Percentiles rank a stretch among this genome's conserved stretches.
Evolutionary conservation across 768 basidiomycete species (phyloP).

Genomic region (Gymnopilus junonius): DNA sequence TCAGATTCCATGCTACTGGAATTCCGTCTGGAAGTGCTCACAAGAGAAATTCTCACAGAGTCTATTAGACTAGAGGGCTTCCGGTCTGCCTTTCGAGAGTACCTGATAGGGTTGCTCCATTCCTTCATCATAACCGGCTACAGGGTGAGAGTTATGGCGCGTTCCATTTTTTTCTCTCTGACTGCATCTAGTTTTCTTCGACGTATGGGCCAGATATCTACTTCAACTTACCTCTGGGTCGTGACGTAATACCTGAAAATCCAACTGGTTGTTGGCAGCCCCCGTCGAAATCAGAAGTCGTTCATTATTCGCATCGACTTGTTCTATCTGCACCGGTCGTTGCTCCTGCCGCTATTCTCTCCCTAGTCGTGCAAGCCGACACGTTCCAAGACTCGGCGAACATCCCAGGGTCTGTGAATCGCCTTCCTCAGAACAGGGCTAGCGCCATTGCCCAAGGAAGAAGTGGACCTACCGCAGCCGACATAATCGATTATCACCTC

Average conservation of each 20-base stretch:
- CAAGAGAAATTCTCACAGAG: constrained; percentile 27
- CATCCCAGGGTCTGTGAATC: constrained; percentile 1
- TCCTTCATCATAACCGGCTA: constrained; percentile 46
- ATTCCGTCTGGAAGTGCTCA: background rate
- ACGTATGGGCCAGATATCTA: constrained; percentile 47
- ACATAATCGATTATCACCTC: constrained; percentile 43
- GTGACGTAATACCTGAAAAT: constrained; percentile 16
- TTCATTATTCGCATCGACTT: constrained; percentile 46
- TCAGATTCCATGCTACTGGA: constrained; percentile 17
- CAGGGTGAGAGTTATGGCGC: constrained; percentile 31
- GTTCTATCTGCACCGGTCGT: constrained; percentile 44
- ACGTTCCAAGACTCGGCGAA: constrained; percentile 31
- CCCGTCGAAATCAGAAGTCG: constrained; percentile 35
- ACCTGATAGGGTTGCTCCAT: constrained; percentile 36
- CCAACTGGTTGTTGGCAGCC: constrained; percentile 28
- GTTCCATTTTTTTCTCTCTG: constrained; percentile 6
- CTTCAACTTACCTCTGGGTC: constrained; percentile 42
- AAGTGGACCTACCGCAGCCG: constrained; percentile 40
- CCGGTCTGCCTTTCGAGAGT: constrained; percentile 22
- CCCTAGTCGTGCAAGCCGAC: constrained; percentile 41
- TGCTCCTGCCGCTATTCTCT: constrained; percentile 43
- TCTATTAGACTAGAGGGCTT: constrained; percentile 34
- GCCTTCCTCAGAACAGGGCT: constrained; percentile 8
- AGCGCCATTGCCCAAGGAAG: constrained; percentile 24
- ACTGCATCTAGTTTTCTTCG: constrained; percentile 40